A percentile compares a stretch with the other conserved stretches of the same genome.
Evolutionary conservation across 2,329 filamentous ascomycete species (phyloP).

Genomic region (Trichoderma semiorbis): DNA sequence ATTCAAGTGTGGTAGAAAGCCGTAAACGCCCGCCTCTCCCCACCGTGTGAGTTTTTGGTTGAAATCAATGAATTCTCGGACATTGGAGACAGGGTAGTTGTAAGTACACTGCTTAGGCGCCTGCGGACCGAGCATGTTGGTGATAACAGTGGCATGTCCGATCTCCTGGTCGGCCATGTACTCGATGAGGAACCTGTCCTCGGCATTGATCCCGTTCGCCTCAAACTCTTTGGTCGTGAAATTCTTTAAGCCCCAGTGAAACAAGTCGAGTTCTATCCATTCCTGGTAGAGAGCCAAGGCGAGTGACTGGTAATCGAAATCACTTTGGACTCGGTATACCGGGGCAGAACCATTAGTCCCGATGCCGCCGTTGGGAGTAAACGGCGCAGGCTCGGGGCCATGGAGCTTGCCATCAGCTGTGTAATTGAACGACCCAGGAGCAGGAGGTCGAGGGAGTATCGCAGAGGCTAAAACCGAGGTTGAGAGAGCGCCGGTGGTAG

Average conservation of each 20-base stretch:
- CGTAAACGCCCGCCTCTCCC: slow-evolving; percentile 76
- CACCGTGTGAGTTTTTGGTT: slow-evolving; percentile 80
- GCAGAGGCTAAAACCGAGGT: slow-evolving; percentile 55
- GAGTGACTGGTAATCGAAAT: slow-evolving; percentile 80
- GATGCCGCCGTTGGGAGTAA: slow-evolving; percentile 67
- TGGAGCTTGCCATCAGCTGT: slow-evolving; percentile 68
- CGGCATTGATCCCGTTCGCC: slow-evolving; percentile 61
- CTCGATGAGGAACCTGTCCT: slow-evolving; percentile 67
- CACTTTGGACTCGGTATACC: slow-evolving; percentile 72
- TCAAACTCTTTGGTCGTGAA: slow-evolving; percentile 69
- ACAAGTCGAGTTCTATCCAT: slow-evolving; percentile 80
- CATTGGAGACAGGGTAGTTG: slow-evolving; percentile 73
- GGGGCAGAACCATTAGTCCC: slow-evolving; percentile 76
- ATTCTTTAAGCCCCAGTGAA: slow-evolving; percentile 68
- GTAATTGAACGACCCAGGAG: slow-evolving; percentile 64
- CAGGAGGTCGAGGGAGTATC: slow-evolving; percentile 56
- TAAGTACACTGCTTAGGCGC: slow-evolving; percentile 76
- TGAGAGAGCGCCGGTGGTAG: slow-evolving; percentile 66
- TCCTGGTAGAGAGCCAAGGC: slow-evolving; percentile 75
- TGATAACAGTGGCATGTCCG: slow-evolving; percentile 72
- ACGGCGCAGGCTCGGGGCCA: slow-evolving; percentile 66
- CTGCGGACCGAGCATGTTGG: slow-evolving; percentile 69
- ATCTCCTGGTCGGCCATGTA: slow-evolving; percentile 77
- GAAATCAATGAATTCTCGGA: slow-evolving; percentile 78
- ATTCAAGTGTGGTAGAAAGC: slow-evolving; percentile 75